Evolutionary conservation across 495 filamentous ascomycete species (phyloP), one percentile per base, ranked within the genome.

Genomic region (Penicillium pancosmium): DNA sequence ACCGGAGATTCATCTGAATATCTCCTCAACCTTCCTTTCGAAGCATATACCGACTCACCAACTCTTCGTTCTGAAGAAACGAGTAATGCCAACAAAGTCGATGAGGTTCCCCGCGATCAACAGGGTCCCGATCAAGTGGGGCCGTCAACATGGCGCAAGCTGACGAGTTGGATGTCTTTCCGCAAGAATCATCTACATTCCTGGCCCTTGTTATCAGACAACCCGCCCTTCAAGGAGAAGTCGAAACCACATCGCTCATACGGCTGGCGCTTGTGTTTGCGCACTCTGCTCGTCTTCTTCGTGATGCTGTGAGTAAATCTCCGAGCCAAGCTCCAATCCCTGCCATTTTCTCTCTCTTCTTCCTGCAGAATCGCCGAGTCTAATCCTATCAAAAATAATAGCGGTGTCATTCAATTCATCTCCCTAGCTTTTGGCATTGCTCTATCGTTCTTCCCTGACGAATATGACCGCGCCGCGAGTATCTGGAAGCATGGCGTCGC

Each of bases 401-500:
- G 80, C 46, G 80, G 80, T 31, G 50, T 81, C 31, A 61, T 82
- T 23, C 79, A 82, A 59, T 71, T 79, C 10, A 64, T 84, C 57
- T 78, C 77, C 23, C 71, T 88, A n/a, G 58, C 79, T 38, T 75
- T 80, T 44, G 74, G 75, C 31, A 73, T 86, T 31, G 73, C 77
- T 18, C 79, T 79, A 40, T 69, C 80, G 15, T 69, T 88, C 60
- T 85, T 86, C 68, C 80, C 82, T 8, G 74, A 85, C 52, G 80
- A 88, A 56, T 75, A 84, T 50, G 81, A 85, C 56, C 74, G 69
- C 36, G 70, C 69, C 44, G 64, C 67, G 60, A 68, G 51, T 69
- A 78, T 21, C 73, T 90, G 55, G 76, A 75, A 25, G 70, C 78
- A 65, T 82, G 82, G 7, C 76, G 74, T 52, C 12, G 12, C 41